These are phyloP conservation scores for Megacollybia marginata DNA, from an alignment of 768 basidiomycete genomes.

Conservation along the genomic window DNA sequence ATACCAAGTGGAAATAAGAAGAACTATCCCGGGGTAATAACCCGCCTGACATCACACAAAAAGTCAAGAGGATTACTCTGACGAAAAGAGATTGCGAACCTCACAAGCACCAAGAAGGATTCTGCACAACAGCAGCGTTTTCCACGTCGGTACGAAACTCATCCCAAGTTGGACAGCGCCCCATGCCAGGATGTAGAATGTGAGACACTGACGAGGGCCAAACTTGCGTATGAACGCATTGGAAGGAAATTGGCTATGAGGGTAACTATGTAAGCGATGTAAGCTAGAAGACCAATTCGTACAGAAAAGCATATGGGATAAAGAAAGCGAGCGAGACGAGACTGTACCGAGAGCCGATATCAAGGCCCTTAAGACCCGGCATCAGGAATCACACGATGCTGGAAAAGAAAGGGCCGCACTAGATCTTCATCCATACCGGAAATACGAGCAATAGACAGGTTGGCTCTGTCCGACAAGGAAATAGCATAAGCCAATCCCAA, in stretches of 20 bases:
- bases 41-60: constrained; percentile 27
- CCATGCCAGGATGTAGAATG: constrained; percentile 8
- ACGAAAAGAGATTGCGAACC: not conserved
- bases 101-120: constrained; percentile 8
- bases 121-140: constrained; percentile 4
- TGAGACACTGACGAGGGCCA: constrained; percentile 6
- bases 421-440: constrained; percentile 30
- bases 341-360: constrained; percentile 6
- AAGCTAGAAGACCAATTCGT: not conserved
- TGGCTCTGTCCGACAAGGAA: constrained; percentile 26
- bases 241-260: constrained; percentile 7
- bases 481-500: constrained; percentile 27
- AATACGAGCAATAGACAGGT: constrained; percentile 26
- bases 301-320: constrained; percentile 9
- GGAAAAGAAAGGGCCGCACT: constrained; percentile 16
- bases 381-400: not conserved
- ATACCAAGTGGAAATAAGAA: constrained; percentile 43
- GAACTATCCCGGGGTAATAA: constrained; percentile 43
- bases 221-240: constrained; percentile 4
- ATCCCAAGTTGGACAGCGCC: constrained; percentile 10
- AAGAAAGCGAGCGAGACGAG: constrained; percentile 11
- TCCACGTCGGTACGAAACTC: constrained; percentile 8
- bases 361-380: constrained; percentile 1
- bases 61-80: not conserved
- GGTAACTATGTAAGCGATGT: not conserved